Evolutionary conservation across 805 yeast genomes (phyloP), one percentile per base, ranked within the genome.

Genomic region (Candida ficus): DNA sequence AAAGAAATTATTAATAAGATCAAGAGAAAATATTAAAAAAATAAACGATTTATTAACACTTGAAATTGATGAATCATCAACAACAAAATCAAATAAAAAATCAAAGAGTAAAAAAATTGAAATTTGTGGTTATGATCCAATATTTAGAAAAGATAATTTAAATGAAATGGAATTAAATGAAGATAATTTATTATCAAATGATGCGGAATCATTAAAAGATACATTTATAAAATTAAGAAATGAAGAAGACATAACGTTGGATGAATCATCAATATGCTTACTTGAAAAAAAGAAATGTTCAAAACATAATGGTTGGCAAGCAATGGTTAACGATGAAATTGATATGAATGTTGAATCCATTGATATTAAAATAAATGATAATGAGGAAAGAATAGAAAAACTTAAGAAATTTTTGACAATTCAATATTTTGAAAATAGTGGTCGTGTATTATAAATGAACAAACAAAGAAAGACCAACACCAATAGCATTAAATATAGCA

Each of bases 201-300:
- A 55, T 21, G 38, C 29, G 1, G 37, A 35, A 4, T 8, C 6
- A 1, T 16, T 56, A 8, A 40, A 35, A n/a, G 10, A 19, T 1
- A 29, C 17, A 31, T 48, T 44, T 20, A 7, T 41, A 3, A 33
- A 42, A 20, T 26, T 35, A 6, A 30, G 34, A 21, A 34, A 27
- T 10, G 41, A 16, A n/a, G 45, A 39, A 16, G 40, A 33, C 1
- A 23, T 21, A 2, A 39, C 31, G n/a, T 37, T 8, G 3, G 33
- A 13, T n/a, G 36, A 32, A 8, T 4, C 18, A 9, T n/a, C 8
- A 12, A 22, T 74, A 1, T 80, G 87, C 49, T 52, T 77, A 7
- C 56, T 63, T 9, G 85, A 80, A 36, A 72, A 71, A 44, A 66
- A 71, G 39, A 78, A 76, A 48, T 80, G 88, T 54, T 53, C 54